A percentile compares a stretch with the other conserved stretches of the same genome.
These are phyloP conservation scores for Ceratonia siliqua DNA, from an alignment of 306 rosid species.

Conservation along the genomic window DNA sequence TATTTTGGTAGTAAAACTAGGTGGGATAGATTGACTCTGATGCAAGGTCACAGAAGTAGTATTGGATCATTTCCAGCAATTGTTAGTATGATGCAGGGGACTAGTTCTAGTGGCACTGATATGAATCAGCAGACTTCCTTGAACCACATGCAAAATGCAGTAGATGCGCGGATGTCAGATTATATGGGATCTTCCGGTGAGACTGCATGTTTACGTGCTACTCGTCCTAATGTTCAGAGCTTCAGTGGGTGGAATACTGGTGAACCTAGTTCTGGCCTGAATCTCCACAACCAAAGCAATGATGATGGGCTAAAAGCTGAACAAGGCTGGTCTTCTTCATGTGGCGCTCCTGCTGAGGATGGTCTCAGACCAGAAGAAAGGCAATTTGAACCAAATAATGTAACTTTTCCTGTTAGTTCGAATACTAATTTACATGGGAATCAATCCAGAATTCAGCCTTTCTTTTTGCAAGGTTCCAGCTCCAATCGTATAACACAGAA, in stretches of 20 bases:
- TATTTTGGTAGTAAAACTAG: constrained; percentile 28
- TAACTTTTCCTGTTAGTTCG: constrained; percentile 51
- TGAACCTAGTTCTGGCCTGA: constrained; percentile 59
- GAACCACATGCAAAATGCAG: constrained; percentile 52
- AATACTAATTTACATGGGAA: constrained; percentile 43
- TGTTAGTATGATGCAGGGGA: constrained; percentile 57
- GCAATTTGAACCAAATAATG: constrained; percentile 45
- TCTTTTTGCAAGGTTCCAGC: constrained; percentile 69
- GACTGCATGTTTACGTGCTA: constrained; percentile 45
- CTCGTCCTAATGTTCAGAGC: constrained; percentile 48
- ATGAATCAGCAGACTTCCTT: constrained; percentile 59
- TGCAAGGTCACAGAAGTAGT: constrained; percentile 77
- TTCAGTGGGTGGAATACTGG: constrained; percentile 59
- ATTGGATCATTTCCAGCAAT: constrained; percentile 52
- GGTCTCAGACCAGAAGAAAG: constrained; percentile 62
- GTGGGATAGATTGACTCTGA: constrained; percentile 49
- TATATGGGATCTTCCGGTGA: constrained; percentile 62
- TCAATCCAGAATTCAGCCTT: constrained; percentile 56
- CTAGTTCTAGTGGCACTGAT: constrained; percentile 56
- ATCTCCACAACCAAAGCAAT: constrained; percentile 48
- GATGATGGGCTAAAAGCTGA: constrained; percentile 58
- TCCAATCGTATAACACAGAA: constrained; percentile 39
- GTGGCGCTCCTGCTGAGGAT: constrained; percentile 44
- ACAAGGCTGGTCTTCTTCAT: constrained; percentile 53
- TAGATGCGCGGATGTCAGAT: constrained; percentile 56